Base-by-base conservation (phyloP, 2,329 filamentous ascomycete species). In the Colletotrichum sp. region DNA sequence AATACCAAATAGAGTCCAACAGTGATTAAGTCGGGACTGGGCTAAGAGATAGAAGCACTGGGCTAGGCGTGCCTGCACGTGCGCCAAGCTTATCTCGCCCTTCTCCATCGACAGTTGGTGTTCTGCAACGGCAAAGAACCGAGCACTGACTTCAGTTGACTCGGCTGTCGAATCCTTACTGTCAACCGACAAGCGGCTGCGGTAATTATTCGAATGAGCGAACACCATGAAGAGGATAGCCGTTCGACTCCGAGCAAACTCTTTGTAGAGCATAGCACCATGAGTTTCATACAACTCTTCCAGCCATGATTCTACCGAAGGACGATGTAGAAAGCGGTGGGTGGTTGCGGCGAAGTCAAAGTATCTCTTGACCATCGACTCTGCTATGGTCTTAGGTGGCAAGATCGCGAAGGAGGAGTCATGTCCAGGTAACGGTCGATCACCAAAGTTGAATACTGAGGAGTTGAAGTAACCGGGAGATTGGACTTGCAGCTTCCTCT, bases 301-400 rank as follows among this genome's bases (percentile, higher is more conserved):
- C 10, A 88, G 81, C 88, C 88, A 90, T 15, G 79, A 78, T 71
- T 89, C 85, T 2, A 90, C 86, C 1, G 86, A 88, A 0, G 88
- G 87, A 5, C 89, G 84, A 78, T 91, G 89, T 9, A 91, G 78
- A 72, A 91, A 91, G 1, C 89, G 85, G 78, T 91, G 89, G 0
- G 90, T 91, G 2, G 90, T 88, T 68, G 89, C 89, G 1, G 89
- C 89, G 78, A 89, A 90, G 68, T 90, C 89, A 78, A 91, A 91
- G 71, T 91, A 91, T 6, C 89, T 82, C 32, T 86, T 84, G 1
- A 91, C 82, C 26, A 91, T 66, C 2, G 78, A 77, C 57, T 81
- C 78, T 7, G 81, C 80, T 24, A 82, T 81, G 13, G 84, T 80
- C 52, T 84, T 82, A 39, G 88, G 75, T 26, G 86, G 83, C 80